Conservation (phyloP, 2,329 filamentous ascomycete genomes). For the Penicillium vulpinum region DNA sequence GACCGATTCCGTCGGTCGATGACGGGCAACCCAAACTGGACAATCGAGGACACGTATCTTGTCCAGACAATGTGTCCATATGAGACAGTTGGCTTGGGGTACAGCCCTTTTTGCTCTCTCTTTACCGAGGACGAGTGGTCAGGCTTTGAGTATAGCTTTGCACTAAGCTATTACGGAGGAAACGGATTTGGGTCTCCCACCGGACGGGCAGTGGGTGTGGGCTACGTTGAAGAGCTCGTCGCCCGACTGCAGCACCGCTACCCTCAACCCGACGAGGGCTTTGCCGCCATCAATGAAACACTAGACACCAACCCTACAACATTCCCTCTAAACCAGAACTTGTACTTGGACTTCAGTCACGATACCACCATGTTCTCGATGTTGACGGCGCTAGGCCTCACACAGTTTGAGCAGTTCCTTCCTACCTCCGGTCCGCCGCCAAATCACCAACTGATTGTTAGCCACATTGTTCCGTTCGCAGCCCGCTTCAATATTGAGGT, state of each 20-base stretch:
- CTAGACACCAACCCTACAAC: constrained; percentile 59
- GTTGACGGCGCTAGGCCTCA: constrained; percentile 70
- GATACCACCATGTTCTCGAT: constrained; percentile 72
- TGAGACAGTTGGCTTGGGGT: constrained; percentile 75
- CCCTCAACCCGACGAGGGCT: constrained; percentile 21
- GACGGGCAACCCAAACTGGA: constrained; percentile 64
- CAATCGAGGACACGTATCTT: constrained; percentile 62
- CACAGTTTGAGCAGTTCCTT: constrained; percentile 64
- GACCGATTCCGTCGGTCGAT: constrained; percentile 56
- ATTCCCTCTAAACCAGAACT: constrained; percentile 70
- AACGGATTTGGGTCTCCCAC: constrained; percentile 65
- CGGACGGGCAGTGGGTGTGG: constrained; percentile 70
- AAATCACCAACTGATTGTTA: constrained; percentile 63
- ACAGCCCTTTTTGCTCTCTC: constrained; percentile 70
- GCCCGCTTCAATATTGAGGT: constrained; percentile 73
- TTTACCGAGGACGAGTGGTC: constrained; percentile 76
- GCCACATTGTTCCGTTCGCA: constrained; percentile 69
- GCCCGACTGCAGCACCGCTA: constrained; percentile 57
- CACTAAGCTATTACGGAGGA: constrained; percentile 64
- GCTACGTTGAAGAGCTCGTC: constrained; percentile 71
- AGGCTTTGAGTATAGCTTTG: constrained; percentile 69
- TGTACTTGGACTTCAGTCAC: constrained; percentile 78
- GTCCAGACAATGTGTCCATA: constrained; percentile 74
- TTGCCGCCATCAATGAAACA: constrained; percentile 50
- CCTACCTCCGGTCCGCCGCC: constrained; percentile 52